Evolutionary conservation across 1,284 basidiomycete genomes (phyloP).

Genomic region (Trametes sp.): DNA sequence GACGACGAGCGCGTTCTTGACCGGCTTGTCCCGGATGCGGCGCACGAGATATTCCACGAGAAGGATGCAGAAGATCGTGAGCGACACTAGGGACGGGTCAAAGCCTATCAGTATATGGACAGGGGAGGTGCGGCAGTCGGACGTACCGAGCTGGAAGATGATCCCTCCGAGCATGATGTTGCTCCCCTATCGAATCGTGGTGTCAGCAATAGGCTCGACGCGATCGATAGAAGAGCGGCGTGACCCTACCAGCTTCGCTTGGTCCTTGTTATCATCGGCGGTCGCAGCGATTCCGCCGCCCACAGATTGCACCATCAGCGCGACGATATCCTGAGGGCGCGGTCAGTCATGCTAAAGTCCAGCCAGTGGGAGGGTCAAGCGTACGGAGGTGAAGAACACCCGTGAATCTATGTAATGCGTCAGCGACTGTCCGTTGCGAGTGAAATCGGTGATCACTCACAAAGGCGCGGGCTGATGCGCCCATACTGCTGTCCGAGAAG

Average conservation of each 20-base stretch:
- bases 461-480: conserved; percentile 40
- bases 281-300: conserved; percentile 47
- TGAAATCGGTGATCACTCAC: conserved; percentile 40
- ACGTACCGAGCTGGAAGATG: conserved; percentile 47
- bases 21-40: conserved; percentile 46
- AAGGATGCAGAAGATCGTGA: conserved; percentile 49
- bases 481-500: conserved; percentile 47
- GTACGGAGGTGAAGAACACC: conserved; percentile 44
- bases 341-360: not conserved
- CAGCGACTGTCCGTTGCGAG: not conserved
- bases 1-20: not conserved
- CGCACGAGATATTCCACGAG: conserved; percentile 52
- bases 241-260: not conserved
- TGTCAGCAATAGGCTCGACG: not conserved
- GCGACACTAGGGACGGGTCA: conserved; percentile 39
- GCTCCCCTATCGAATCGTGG: conserved; percentile 25
- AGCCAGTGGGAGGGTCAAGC: not conserved
- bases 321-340: conserved; percentile 44
- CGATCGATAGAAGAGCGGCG: not conserved
- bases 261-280: conserved; percentile 4
- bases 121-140: not conserved
- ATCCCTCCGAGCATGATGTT: conserved; percentile 58
- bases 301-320: conserved; percentile 51
- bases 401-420: conserved; percentile 40
- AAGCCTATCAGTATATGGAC: not conserved